Evolutionary conservation across 1,284 basidiomycete species (phyloP).

Genomic region (Apiotrichum laibachii): DNA sequence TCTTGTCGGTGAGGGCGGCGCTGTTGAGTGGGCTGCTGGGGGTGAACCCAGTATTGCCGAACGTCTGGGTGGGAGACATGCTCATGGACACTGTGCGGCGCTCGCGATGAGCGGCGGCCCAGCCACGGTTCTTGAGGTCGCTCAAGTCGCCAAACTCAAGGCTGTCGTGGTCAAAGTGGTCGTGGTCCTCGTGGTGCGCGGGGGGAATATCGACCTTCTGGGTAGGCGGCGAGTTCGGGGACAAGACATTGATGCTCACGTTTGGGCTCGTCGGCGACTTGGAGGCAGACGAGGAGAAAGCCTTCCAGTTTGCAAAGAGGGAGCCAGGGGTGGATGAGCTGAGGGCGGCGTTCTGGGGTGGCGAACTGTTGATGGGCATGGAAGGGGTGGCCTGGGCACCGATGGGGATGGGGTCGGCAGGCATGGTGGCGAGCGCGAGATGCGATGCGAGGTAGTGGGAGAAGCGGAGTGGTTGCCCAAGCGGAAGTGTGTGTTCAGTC

Average conservation of each 20-base stretch:
- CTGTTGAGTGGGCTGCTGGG: constrained; percentile 4
- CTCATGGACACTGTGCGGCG: constrained; percentile 36
- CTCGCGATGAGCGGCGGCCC: constrained; percentile 27
- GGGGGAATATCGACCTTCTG: constrained; percentile 1
- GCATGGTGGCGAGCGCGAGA: constrained; percentile 4
- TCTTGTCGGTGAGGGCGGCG: constrained; percentile 40
- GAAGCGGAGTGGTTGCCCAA: too few relatives aligned
- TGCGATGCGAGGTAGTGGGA: too few relatives aligned
- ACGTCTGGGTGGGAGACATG: constrained; percentile 17
- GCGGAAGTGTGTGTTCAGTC: too few relatives aligned
- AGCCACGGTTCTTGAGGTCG: constrained; percentile 31
- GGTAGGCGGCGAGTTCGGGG: constrained; percentile 20
- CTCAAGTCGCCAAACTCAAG: constrained; percentile 43
- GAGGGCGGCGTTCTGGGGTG: constrained; percentile 24
- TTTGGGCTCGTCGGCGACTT: not conserved
- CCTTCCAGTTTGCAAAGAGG: constrained; percentile 21
- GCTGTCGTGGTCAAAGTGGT: constrained; percentile 34
- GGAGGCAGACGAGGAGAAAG: constrained; percentile 9
- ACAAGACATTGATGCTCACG: constrained; percentile 3
- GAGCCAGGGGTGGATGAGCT: constrained; percentile 7
- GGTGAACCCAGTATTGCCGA: constrained; percentile 3
- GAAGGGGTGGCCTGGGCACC: not conserved
- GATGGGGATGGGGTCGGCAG: constrained; percentile 21
- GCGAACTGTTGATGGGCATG: constrained; percentile 25
- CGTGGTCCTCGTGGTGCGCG: constrained; percentile 10